Evolutionary conservation across 352 stramenopile genomes (phyloP), one percentile per base, ranked within the genome.

Genomic region (Pythium oligandrum): DNA sequence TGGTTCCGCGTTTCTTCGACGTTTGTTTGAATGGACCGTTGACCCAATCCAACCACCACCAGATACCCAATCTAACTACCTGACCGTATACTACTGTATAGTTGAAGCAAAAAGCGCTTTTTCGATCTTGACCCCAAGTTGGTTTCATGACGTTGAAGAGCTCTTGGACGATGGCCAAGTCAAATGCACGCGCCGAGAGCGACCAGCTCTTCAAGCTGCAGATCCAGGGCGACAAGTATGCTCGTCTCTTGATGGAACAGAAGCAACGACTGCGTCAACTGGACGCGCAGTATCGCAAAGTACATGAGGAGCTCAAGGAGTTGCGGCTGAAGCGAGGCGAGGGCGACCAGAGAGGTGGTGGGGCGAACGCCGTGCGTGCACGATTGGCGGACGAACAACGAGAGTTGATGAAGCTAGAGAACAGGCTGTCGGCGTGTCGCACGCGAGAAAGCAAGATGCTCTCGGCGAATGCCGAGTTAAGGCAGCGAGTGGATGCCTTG

Each of bases 131-230:
- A 26, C 17, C 17, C 17, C 17, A 26, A 26, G 17, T 7, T 0
- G 40, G 50, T 48, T 48, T 56, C 50, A 26, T 26, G 17, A 26
- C 17, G 17, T 0, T 26, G 17, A 26, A 26, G 17, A 26, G 17
- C 17, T 26, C 17, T 26, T 26, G 9, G 9, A 32, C 17, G 12
- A 88, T 86, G 73, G 69, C 73, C 64, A 84, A 81, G 69, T 76
- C 71, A 33, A 86, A 86, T 54, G 75, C 71, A 44, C 70, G 71
- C 35, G 75, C 76, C 31, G 77, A 89, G 66, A 89, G 76, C 45
- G 81, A 92, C 55, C 71, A 86, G 66, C 73, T 90, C 48, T 92
- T 92, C 69, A 84, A 85, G 48, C 61, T 92, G n/a, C 81, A 92
- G 54, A 66, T 89, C 3, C 76, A 90, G 60, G 76, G 76, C 12